Evolutionary conservation across 192 early-diverging fungal species (phyloP).

Genomic region (Polychytrium aggregatum): DNA sequence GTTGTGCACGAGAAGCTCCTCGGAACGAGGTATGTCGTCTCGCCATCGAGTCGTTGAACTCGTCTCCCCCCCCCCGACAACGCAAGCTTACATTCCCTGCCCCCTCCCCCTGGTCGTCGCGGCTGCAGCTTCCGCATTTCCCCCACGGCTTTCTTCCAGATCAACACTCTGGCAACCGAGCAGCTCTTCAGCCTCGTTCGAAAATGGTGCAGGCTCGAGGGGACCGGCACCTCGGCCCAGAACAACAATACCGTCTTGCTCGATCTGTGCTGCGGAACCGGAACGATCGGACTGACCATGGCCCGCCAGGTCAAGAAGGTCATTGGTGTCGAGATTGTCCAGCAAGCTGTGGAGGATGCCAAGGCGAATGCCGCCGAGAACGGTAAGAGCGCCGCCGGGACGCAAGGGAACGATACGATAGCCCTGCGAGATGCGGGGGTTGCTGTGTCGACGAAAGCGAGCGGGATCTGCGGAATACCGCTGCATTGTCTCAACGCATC

Average conservation of each 20-base stretch:
- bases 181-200: conserved; percentile 44
- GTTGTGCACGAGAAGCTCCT: conserved; percentile 54
- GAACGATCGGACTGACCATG: conserved; percentile 72
- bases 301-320: conserved; percentile 53
- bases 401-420: no score
- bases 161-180: conserved; percentile 62
- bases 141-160: conserved; percentile 67
- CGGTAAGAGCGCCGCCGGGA: conserved; percentile 7
- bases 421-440: no score
- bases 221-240: not conserved
- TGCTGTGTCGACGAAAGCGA: no score
- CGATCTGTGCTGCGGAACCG: conserved; percentile 77
- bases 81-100: no score
- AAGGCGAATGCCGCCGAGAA: conserved; percentile 48
- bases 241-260: conserved; percentile 29
- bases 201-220: conserved; percentile 30
- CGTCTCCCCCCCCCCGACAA: no score
- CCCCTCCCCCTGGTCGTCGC: no score
- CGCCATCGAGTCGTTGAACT: no score
- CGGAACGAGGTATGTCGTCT: conserved; percentile 32
- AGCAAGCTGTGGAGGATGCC: conserved; percentile 63
- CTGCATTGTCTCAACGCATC: no score
- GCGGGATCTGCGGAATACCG: no score
- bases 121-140: conserved; percentile 56
- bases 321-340: conserved; percentile 61